A percentile compares a stretch with the other conserved stretches of the same genome.
Evolutionary conservation across 768 basidiomycete genomes (phyloP).

Genomic region (Rubroboletus pulcherrimus): DNA sequence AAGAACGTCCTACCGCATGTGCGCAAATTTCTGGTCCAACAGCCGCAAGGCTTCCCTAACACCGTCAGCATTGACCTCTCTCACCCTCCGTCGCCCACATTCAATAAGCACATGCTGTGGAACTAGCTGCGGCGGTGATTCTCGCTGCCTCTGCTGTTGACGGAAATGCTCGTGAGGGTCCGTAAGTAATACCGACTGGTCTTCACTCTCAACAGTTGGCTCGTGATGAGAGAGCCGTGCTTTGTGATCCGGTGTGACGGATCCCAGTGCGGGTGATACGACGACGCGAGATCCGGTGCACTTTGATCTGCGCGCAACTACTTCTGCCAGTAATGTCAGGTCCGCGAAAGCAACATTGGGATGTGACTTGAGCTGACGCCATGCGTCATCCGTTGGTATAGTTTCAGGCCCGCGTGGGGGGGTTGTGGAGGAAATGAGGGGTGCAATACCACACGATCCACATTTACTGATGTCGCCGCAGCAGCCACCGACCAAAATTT

Average conservation of each 20-base stretch:
- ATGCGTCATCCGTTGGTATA: slow-evolving; percentile 79
- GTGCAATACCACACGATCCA: slow-evolving; percentile 32
- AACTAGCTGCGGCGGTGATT: slow-evolving; percentile 50
- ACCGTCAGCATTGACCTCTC: slow-evolving; percentile 68
- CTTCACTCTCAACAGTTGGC: slow-evolving; percentile 16
- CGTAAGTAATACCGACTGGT: slow-evolving; percentile 43
- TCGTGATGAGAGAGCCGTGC: slow-evolving; percentile 11
- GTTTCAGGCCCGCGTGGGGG: slow-evolving; percentile 38
- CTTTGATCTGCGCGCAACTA: slow-evolving; percentile 78
- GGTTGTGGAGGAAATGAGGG: slow-evolving; percentile 24
- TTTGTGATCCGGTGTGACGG: slow-evolving; percentile 46
- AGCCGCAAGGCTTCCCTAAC: slow-evolving; percentile 73
- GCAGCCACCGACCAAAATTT: slow-evolving; percentile 33
- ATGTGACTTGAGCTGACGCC: slow-evolving; percentile 81
- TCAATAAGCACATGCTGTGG: slow-evolving; percentile 59
- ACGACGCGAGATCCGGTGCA: slow-evolving; percentile 70
- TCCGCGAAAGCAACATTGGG: slow-evolving; percentile 87
- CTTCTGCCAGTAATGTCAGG: slow-evolving; percentile 79
- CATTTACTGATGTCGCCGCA: slow-evolving; percentile 35
- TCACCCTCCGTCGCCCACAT: slow-evolving; percentile 58
- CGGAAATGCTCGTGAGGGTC: slow-evolving; percentile 54
- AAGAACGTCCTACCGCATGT: slow-evolving; percentile 24
- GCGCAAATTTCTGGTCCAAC: slow-evolving; percentile 61
- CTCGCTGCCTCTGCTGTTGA: slow-evolving; percentile 39
- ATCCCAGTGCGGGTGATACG: slow-evolving; percentile 50